Evolutionary conservation across 768 basidiomycete species (phyloP), one percentile per base, ranked within the genome.

Genomic region (Chalciporus piperatus): DNA sequence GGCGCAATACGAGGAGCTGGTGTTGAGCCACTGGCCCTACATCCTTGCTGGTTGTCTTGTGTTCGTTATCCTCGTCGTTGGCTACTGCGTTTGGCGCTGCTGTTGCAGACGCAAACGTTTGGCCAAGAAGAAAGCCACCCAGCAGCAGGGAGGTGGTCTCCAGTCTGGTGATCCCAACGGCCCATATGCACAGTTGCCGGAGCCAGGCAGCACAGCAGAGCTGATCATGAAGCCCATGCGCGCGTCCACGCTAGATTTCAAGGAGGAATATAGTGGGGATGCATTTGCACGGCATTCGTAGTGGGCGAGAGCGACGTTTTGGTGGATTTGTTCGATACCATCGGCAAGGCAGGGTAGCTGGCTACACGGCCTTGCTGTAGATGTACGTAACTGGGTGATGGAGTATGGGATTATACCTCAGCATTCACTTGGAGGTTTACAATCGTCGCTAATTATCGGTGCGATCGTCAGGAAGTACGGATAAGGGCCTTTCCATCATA

Each of bases 21-120:
- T 83, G 35, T 76, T 84, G 59, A 85, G 82, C 61, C 84, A 76
- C 52, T 89, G 84, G 88, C 86, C 83, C 3, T 87, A 85, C 62
- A 87, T 87, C 62, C 75, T 85, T 40, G 55, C 73, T 9, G 87
- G 84, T 33, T 80, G 81, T 55, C 70, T 89, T 23, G 66, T 76
- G 3, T 67, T 82, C 52, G 65, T 82, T 22, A 47, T 76, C 28
- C 57, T 81, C 40, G 56, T 78, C 27, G 50, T 76, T 28, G 79
- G 77, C 10, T 71, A 75, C 48, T 77, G 77, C 54, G 57, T 85
- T 20, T 86, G 82, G 80, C 74, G 73, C 49, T 86, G 83, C 64
- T 87, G 85, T 65, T 79, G 77, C 57, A 64, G 75, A 37, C 64
- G 69, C 44, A 66, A 60, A 53, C 72, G 71, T 44, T 56, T 65